A percentile compares a stretch with the other conserved stretches of the same genome.
Evolutionary conservation across 495 filamentous ascomycete genomes (phyloP).

Genomic region (Paragyromitra xinjiangensis): DNA sequence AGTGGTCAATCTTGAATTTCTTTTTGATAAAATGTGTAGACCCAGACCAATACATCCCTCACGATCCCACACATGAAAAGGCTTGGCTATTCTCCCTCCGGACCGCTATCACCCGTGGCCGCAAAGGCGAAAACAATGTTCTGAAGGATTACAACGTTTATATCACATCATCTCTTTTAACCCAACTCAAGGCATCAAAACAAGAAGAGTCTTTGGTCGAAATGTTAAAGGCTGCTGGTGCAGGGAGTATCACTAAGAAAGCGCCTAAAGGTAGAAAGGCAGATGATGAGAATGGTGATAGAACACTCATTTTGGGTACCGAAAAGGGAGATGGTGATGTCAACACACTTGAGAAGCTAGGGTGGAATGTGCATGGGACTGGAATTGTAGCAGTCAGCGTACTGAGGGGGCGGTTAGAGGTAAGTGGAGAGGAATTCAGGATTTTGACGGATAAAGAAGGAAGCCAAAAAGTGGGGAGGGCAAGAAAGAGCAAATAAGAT

Average conservation of each 20-base stretch:
- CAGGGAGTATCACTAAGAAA: conserved; percentile 46
- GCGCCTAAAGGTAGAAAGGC: conserved; percentile 40
- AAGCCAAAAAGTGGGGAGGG: conserved; percentile 28
- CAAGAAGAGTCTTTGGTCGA: conserved; percentile 50
- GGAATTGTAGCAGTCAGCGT: conserved; percentile 51
- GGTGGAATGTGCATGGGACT: conserved; percentile 50
- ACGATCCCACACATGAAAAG: conserved; percentile 48
- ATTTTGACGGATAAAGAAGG: conserved; percentile 30
- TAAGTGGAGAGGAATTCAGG: conserved; percentile 43
- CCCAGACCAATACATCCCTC: conserved; percentile 51
- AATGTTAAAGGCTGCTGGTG: conserved; percentile 54
- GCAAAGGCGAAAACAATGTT: conserved; percentile 46
- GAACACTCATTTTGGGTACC: conserved; percentile 49
- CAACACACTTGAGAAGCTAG: conserved; percentile 34
- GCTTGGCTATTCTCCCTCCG: conserved; percentile 51
- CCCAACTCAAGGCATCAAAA: conserved; percentile 50
- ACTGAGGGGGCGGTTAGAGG: conserved; percentile 39
- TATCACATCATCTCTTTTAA: conserved; percentile 45
- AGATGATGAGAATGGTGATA: conserved; percentile 36
- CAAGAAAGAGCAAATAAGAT: conserved; percentile 39
- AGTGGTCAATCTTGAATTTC: not conserved
- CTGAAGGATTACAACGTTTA: conserved; percentile 47
- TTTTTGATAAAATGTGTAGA: conserved; percentile 22
- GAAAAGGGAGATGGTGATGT: conserved; percentile 52
- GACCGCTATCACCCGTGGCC: conserved; percentile 46